phyloP scores from a whole-genome alignment of 768 basidiomycete species.

The Phlebiopsis flavidoalba region DNA sequence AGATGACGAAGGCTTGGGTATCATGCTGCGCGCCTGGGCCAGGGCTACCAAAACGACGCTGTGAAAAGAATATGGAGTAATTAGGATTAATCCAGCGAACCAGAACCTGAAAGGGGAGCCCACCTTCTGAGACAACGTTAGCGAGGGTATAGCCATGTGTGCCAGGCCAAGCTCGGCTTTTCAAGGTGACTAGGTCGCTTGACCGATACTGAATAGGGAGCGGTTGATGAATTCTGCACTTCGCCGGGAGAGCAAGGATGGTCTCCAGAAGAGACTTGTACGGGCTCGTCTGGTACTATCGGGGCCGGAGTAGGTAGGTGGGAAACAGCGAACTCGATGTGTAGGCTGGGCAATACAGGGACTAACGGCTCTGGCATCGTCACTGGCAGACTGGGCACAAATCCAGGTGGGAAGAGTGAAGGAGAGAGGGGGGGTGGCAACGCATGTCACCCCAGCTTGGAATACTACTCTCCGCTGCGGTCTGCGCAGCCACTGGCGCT shows the following conservation, averaged over 20 bases:
- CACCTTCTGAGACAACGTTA: no score
- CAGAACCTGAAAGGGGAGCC: no score
- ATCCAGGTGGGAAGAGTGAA: background rate
- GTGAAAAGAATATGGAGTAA: no score
- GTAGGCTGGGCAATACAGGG: background rate
- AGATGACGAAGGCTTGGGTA: background rate
- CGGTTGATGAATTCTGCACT: no score
- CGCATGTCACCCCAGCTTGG: background rate
- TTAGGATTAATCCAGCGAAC: no score
- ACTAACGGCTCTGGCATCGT: background rate
- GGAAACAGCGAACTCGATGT: background rate
- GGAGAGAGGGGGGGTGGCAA: background rate
- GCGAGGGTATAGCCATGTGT: no score
- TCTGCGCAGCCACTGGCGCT: background rate
- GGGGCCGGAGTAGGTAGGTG: background rate
- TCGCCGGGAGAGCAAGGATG: no score
- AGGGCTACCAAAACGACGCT: background rate
- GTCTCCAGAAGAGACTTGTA: no score
- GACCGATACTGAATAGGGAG: no score
- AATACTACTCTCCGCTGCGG: background rate
- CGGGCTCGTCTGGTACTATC: no score
- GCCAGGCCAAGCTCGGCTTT: no score
- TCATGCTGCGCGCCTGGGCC: background rate
- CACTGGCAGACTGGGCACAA: background rate
- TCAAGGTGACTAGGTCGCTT: no score